Percentiles rank a stretch among this genome's conserved stretches.
Evolutionary conservation across 345 rosid species (phyloP).

Genomic region (Mangifera indica): DNA sequence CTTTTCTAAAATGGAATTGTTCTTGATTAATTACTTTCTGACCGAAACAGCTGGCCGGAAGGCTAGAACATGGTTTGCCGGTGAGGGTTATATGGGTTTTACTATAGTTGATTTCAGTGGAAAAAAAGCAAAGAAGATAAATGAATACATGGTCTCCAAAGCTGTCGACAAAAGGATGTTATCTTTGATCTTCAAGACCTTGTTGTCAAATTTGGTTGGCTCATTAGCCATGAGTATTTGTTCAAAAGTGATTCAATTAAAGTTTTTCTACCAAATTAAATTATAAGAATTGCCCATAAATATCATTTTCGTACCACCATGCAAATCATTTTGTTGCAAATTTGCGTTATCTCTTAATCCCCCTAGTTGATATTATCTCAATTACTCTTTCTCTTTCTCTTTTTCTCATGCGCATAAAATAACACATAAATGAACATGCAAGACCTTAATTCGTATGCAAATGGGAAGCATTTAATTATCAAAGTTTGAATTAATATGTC

Average conservation of each 20-base stretch:
- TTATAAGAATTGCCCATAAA: constrained; percentile 11
- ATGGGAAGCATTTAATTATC: background rate
- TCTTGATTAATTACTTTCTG: background rate
- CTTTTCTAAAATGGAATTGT: background rate
- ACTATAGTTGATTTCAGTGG: constrained; percentile 13
- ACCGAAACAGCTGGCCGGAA: background rate
- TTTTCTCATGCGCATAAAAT: constrained; percentile 14
- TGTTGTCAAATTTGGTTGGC: constrained; percentile 42
- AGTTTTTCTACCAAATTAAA: constrained; percentile 5
- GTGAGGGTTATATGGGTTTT: constrained; percentile 1
- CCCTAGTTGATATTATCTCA: background rate
- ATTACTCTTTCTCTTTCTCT: constrained; percentile 3
- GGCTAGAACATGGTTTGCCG: constrained; percentile 17
- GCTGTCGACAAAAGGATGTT: constrained; percentile 59
- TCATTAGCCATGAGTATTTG: constrained; percentile 36
- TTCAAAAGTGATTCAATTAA: constrained; percentile 19
- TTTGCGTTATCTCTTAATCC: background rate
- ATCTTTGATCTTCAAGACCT: constrained; percentile 40
- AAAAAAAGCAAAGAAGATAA: constrained; percentile 28
- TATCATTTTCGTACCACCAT: constrained; percentile 25
- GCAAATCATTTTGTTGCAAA: constrained; percentile 10
- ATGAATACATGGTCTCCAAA: constrained; percentile 54
- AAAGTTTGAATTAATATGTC: no score
- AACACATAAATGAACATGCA: background rate
- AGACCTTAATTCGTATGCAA: background rate